Evolutionary conservation across 1,284 basidiomycete genomes (phyloP).

Genomic region (Malassezia psittaci): DNA sequence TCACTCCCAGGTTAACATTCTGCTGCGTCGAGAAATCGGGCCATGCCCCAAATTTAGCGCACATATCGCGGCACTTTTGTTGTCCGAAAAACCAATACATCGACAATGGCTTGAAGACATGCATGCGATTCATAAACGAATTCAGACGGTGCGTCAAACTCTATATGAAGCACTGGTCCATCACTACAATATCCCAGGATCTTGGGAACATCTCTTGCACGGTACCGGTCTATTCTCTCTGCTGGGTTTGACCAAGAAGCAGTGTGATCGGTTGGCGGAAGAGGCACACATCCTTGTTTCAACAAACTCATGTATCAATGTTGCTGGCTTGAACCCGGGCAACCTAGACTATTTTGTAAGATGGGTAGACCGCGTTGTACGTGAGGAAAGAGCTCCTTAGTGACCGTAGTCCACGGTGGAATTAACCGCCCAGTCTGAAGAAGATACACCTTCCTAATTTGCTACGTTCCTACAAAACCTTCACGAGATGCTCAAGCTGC

Average conservation of each 20-base stretch:
- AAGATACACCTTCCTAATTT: neutral
- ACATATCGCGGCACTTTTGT: slow-evolving; percentile 57
- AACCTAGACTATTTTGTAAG: slow-evolving; percentile 52
- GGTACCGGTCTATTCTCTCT: slow-evolving; percentile 47
- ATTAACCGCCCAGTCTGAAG: neutral
- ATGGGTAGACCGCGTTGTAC: slow-evolving; percentile 45
- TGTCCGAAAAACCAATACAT: slow-evolving; percentile 61
- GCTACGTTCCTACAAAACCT: neutral
- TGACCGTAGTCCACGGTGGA: no score
- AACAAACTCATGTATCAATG: slow-evolving; percentile 70
- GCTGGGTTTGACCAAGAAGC: slow-evolving; percentile 47
- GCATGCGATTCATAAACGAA: slow-evolving; percentile 77
- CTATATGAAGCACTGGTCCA: slow-evolving; percentile 67
- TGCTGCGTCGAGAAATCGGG: slow-evolving; percentile 82
- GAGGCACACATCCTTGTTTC: slow-evolving; percentile 82
- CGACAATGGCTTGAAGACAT: slow-evolving; percentile 83
- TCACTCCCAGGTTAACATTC: slow-evolving; percentile 62
- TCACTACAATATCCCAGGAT: slow-evolving; percentile 69
- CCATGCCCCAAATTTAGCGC: slow-evolving; percentile 86
- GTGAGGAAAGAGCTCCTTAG: slow-evolving; percentile 30
- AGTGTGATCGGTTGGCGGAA: slow-evolving; percentile 64
- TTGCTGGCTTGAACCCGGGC: slow-evolving; percentile 70
- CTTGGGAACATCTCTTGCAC: slow-evolving; percentile 63
- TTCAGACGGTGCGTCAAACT: slow-evolving; percentile 78
- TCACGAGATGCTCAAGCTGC: neutral